These are phyloP conservation scores for Pythium aphanidermatum DNA, from an alignment of 352 stramenopile genomes.

Conservation along the genomic window DNA sequence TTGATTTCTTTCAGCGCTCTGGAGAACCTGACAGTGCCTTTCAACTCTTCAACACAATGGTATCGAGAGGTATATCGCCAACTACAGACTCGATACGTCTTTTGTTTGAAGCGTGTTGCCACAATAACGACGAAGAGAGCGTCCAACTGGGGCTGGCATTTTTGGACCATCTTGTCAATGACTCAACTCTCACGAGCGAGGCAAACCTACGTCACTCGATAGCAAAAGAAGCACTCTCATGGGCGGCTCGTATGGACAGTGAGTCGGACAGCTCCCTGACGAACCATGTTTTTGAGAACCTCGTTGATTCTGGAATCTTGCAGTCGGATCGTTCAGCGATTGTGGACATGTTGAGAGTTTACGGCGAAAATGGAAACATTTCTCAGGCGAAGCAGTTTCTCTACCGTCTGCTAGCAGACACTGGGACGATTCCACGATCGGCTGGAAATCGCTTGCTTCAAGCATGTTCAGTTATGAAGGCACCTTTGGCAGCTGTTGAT, in stretches of 20 bases:
- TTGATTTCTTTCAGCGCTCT: conserved; percentile 55
- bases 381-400: conserved; percentile 28
- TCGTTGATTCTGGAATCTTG: conserved; percentile 1
- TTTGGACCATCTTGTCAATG: conserved; percentile 39
- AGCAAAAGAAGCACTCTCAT: conserved; percentile 28
- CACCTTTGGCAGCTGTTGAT: conserved; percentile 32
- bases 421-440: conserved; percentile 28
- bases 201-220: neutral
- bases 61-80: conserved; percentile 27
- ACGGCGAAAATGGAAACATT: conserved; percentile 43
- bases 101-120: conserved; percentile 50
- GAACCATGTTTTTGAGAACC: conserved; percentile 15
- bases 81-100: conserved; percentile 47
- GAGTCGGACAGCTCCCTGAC: too few relatives aligned
- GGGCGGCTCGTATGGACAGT: conserved; percentile 16
- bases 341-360: conserved; percentile 43
- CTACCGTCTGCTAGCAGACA: conserved; percentile 36
- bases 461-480: conserved; percentile 38
- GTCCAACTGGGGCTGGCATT: conserved; percentile 51
- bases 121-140: conserved; percentile 28
- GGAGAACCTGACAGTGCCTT: conserved; percentile 42
- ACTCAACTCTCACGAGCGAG: neutral
- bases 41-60: conserved; percentile 58
- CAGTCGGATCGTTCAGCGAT: conserved; percentile 18
- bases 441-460: conserved; percentile 56